Conservation (phyloP, 768 basidiomycete genomes). For the Russula foetens region DNA sequence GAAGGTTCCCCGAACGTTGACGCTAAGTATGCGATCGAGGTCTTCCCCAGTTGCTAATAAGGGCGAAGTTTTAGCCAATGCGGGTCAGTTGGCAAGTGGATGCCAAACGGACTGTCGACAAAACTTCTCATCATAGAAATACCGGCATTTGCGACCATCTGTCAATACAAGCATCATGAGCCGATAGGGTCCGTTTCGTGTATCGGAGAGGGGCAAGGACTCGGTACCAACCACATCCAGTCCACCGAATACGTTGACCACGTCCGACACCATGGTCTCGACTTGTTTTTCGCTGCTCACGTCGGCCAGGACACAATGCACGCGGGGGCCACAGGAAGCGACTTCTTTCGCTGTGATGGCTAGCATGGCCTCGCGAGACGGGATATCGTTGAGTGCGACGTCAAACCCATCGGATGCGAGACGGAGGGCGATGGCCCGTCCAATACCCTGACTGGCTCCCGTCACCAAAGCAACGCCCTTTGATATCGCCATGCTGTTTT, state of each 20-base stretch:
- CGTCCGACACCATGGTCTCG: slow-evolving; percentile 21
- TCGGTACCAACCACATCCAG: slow-evolving; percentile 27
- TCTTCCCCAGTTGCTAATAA: slow-evolving; percentile 20
- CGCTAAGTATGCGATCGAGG: slow-evolving; percentile 14
- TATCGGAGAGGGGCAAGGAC: neutral
- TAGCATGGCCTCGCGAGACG: slow-evolving; percentile 25
- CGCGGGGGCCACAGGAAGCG: slow-evolving; percentile 16
- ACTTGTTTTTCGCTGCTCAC: slow-evolving; percentile 21
- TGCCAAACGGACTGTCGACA: slow-evolving; percentile 18
- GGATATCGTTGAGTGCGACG: slow-evolving; percentile 27
- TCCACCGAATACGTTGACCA: slow-evolving; percentile 21
- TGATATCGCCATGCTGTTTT: neutral
- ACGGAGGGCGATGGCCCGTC: slow-evolving; percentile 27
- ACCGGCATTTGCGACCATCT: slow-evolving; percentile 26
- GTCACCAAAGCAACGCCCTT: neutral
- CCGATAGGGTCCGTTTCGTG: neutral
- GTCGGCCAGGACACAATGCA: slow-evolving; percentile 18
- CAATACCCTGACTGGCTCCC: slow-evolving; percentile 21
- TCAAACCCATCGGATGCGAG: slow-evolving; percentile 30
- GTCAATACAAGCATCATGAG: neutral
- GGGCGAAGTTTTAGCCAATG: neutral
- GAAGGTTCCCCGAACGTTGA: slow-evolving; percentile 21
- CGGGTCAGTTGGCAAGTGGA: neutral
- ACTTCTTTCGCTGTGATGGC: slow-evolving; percentile 20
- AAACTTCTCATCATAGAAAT: slow-evolving; percentile 13